These are phyloP conservation scores for Penicillium sp. DNA, from an alignment of 2,329 filamentous ascomycete genomes.

Conservation along the genomic window DNA sequence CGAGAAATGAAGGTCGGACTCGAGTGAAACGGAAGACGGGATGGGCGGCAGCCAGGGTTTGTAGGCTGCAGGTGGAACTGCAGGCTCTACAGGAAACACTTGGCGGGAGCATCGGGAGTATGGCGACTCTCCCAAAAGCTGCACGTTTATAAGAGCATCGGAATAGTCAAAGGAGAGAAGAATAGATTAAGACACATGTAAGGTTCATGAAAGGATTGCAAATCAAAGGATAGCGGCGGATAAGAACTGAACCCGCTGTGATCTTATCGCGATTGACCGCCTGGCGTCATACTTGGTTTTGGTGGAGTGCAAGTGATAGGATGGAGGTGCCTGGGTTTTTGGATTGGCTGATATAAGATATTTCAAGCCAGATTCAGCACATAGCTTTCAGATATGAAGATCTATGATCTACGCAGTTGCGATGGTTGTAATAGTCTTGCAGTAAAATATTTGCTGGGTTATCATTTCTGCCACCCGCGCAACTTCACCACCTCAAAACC, in stretches of 20 bases:
- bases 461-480: slow-evolving; percentile 24
- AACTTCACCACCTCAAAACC: background rate
- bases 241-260: slow-evolving; percentile 14
- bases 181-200: background rate
- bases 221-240: slow-evolving; percentile 11
- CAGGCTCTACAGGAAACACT: slow-evolving; percentile 31
- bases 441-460: slow-evolving; percentile 3
- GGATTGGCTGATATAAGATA: too few relatives aligned
- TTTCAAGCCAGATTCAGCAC: background rate
- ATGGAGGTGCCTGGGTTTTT: background rate
- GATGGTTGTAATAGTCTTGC: background rate
- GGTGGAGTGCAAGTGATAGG: background rate
- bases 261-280: slow-evolving; percentile 24
- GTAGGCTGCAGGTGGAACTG: slow-evolving; percentile 35
- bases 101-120: slow-evolving; percentile 33
- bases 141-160: slow-evolving; percentile 9
- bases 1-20: background rate
- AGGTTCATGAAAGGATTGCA: slow-evolving; percentile 4
- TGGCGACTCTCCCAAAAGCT: slow-evolving; percentile 16
- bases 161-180: background rate
- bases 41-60: slow-evolving; percentile 20
- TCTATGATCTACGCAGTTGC: background rate
- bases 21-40: slow-evolving; percentile 1
- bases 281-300: slow-evolving; percentile 17
- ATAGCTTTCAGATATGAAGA: background rate